phyloP scores from a whole-genome alignment of 2,329 filamentous ascomycete genomes.

The Fusarium falciforme region DNA sequence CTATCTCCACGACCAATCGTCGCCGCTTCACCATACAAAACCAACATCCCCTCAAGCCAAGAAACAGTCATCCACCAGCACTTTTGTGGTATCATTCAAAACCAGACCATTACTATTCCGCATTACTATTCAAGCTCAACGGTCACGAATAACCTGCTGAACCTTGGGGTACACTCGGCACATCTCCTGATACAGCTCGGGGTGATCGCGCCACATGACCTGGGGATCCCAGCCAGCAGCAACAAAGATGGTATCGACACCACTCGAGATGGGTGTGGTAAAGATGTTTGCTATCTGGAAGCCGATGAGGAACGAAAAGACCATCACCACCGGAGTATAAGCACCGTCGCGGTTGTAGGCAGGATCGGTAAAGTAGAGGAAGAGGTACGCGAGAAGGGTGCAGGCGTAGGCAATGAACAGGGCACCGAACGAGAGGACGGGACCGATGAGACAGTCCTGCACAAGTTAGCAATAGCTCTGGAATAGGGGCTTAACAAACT shows the following conservation, averaged over 20 bases:
- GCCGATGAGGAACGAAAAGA: constrained; percentile 89
- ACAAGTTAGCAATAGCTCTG: constrained; percentile 20
- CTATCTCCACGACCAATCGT: neutral
- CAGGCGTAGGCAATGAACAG: constrained; percentile 87
- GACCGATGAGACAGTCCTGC: constrained; percentile 80
- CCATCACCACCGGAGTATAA: constrained; percentile 83
- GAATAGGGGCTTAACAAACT: constrained; percentile 11
- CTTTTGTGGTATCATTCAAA: constrained; percentile 30
- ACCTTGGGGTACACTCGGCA: constrained; percentile 85
- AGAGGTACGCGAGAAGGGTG: constrained; percentile 86
- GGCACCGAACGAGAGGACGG: constrained; percentile 80
- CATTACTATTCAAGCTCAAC: constrained; percentile 6
- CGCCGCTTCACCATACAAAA: neutral
- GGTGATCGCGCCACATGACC: constrained; percentile 83
- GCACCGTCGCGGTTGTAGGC: constrained; percentile 75
- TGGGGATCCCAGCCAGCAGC: constrained; percentile 77
- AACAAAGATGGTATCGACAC: constrained; percentile 93
- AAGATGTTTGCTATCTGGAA: constrained; percentile 91
- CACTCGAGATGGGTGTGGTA: constrained; percentile 86
- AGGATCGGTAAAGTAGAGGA: constrained; percentile 84
- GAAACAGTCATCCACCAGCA: neutral
- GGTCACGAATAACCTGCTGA: constrained; percentile 74
- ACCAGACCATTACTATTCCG: neutral
- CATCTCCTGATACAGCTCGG: constrained; percentile 83
- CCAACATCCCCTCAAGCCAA: neutral